These are phyloP conservation scores for Mediolabrus comicus DNA, from an alignment of 108 stramenopile genomes.

Conservation along the genomic window DNA sequence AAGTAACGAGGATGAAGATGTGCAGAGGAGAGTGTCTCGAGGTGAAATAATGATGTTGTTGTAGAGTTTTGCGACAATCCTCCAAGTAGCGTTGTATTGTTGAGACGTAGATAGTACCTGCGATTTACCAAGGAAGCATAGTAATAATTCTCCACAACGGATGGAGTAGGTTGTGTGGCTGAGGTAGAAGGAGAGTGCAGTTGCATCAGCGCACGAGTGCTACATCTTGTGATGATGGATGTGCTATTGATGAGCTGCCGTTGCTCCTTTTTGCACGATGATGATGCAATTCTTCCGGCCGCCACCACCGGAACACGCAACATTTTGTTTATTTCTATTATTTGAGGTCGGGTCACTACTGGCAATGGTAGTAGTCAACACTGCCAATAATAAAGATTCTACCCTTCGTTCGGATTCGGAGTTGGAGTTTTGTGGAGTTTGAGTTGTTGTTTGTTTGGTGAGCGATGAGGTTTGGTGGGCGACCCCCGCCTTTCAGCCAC, in stretches of 20 bases:
- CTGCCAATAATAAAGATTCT: too few species aligned
- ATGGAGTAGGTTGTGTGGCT: not conserved
- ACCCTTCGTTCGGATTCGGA: too few species aligned
- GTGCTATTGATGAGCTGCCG: not conserved
- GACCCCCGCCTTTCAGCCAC: too few species aligned
- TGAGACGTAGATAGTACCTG: too few species aligned
- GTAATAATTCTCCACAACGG: not conserved
- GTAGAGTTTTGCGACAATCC: not conserved
- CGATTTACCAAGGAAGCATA: not conserved
- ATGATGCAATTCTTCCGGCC: not conserved
- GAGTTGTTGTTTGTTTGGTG: too few species aligned
- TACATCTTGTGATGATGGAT: not conserved
- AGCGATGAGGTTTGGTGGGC: too few species aligned
- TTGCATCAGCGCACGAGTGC: not conserved
- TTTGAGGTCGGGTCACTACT: too few species aligned
- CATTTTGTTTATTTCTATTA: not conserved
- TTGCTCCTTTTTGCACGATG: not conserved
- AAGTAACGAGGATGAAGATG: not conserved
- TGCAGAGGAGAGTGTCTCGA: not conserved
- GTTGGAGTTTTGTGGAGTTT: too few species aligned
- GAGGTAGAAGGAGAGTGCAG: not conserved
- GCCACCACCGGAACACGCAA: not conserved
- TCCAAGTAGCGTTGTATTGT: too few species aligned
- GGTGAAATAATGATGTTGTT: not conserved
- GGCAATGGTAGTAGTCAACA: too few species aligned